A percentile compares a stretch with the other conserved stretches of the same genome.
Conservation (phyloP, 192 early-diverging fungal genomes). For the Umbelopsis sp. region DNA sequence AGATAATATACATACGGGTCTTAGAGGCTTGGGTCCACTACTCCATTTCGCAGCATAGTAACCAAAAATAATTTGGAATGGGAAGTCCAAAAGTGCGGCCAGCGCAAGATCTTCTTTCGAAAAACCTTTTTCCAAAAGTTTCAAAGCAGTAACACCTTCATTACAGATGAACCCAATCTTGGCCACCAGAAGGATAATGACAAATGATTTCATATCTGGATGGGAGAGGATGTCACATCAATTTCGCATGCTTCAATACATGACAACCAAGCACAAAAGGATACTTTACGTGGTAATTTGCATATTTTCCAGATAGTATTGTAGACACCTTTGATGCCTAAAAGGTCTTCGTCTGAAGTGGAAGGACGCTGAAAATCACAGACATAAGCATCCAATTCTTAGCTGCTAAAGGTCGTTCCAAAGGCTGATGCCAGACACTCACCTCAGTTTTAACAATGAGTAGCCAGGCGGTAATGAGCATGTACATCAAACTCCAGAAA, state of each 20-base stretch:
- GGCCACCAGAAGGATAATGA: conserved; percentile 76
- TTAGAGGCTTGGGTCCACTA: conserved; percentile 77
- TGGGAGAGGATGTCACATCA: neutral
- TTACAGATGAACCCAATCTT: conserved; percentile 97
- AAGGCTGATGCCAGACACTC: neutral
- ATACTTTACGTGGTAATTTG: conserved; percentile 67
- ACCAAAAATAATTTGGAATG: conserved; percentile 95
- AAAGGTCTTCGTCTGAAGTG: conserved; percentile 51
- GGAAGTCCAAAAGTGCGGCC: conserved; percentile 93
- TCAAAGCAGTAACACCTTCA: conserved; percentile 92
- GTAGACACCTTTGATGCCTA: conserved; percentile 76
- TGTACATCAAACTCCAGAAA: conserved; percentile 93
- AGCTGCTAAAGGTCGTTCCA: neutral
- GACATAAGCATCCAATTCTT: neutral
- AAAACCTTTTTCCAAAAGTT: conserved; percentile 93
- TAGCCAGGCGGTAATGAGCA: conserved; percentile 84
- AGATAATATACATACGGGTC: conserved; percentile 57
- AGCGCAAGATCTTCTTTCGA: conserved; percentile 94
- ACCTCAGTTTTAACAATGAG: conserved; percentile 78
- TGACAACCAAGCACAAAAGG: no score
- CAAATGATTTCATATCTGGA: conserved; percentile 86
- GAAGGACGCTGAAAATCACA: conserved; percentile 15
- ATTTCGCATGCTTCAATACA: no score
- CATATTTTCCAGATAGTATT: conserved; percentile 88
- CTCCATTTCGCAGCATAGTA: conserved; percentile 98